Evolutionary conservation across 176 grass and related monocot genomes (phyloP).

Genomic region (sorghum (Sorghum bicolor)): Sorghum_bicolor_NCBIv3 NC_012871.2:14629001-14629500

Average conservation of each 20-base stretch:
- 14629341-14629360: background rate
- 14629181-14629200: background rate
- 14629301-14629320: background rate
- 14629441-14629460: background rate
- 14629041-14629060: background rate
- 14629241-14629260: background rate
- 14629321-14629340: background rate
- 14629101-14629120: background rate
- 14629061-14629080: conserved; percentile 17
- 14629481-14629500: no score
- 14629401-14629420: background rate
- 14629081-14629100: background rate
- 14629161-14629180: background rate
- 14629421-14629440: background rate
- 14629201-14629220: background rate
- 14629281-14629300: background rate
- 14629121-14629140: background rate
- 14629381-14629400: background rate
- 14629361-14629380: background rate
- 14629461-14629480: background rate
- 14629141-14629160: background rate
- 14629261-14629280: background rate
- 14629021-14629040: conserved; percentile 3
- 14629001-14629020: background rate
- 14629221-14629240: background rate